Evolutionary conservation across 805 yeast genomes (phyloP), one percentile per base, ranked within the genome.

Genomic region (Millerozyma miso): DNA sequence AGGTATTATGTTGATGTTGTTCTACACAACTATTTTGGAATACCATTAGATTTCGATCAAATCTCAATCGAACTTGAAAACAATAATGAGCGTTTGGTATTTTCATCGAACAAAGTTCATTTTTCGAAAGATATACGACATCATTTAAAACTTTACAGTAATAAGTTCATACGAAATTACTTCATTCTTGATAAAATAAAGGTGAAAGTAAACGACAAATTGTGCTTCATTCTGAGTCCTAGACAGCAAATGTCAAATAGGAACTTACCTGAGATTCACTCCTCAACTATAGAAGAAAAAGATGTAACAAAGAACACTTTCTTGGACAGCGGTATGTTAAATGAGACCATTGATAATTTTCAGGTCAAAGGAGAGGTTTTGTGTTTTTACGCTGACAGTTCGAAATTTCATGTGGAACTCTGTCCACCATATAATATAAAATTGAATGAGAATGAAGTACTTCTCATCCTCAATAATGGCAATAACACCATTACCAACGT

Each of bases 1-100:
- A 52, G 47, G 4, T 70, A 77, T 40, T 62, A 48, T 32, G 45
- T 80, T 2, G 62, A 58, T 7, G 44, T 77, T 3, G 44, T 49
- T 0, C 33, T 77, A 5, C 43, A 45, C 3, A 72, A 72, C 42
- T 47, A 52, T 0, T 66, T 57, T 38, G 60, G 53, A 3, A 50
- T 58, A 17, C 44, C 48, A 5, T 45, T 65, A 36, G 34, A 52
- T 4, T 52, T 64, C 37, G 54, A 50, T 17, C 40, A 49, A 3
- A 39, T 69, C 0, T 45, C 36, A 2, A 39, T 69, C 4, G 48
- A 45, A 3, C 40, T 71, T 19, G 35, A 42, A 2, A 51, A 52
- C 26, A 45, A 46, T 10, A 50, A 49, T 3, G 38, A 41, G 3
- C 42, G 42, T 13, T 19, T 18, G 10, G 20, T 54, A 12, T 59